Base-by-base conservation (phyloP, 1,284 basidiomycete species). In the Volvariella surrecta region DNA sequence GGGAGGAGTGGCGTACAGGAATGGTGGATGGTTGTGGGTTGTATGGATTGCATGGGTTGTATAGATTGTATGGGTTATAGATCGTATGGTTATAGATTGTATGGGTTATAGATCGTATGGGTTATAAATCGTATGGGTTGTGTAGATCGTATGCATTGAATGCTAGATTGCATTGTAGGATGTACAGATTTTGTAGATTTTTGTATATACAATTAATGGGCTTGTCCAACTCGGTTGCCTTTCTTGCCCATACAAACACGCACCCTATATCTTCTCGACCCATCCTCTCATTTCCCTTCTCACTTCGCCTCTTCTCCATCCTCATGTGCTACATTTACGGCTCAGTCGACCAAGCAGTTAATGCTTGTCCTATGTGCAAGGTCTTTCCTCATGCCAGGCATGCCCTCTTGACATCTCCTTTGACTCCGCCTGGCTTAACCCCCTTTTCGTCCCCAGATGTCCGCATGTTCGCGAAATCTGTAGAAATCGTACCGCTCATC, bases 361-460 rank as follows among this genome's bases (percentile, higher is more conserved):
- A 69, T 45, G 70, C 71, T 45, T 89, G 85, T 59, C 81, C 82
- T 3, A 87, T 89, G 83, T 89, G 85, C 73, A 83, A 77, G 65
- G 79, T 85, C 49, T 87, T 82, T 66, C 67, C 78, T 59, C 58
- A 80, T 54, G 54, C 74, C 49, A 79, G 74, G 82, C 82, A 49
- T 24, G 52, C 54, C 20, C 18, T 41, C 45, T 38, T 47, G n/a
- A n/a, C 11, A 45, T 18, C 32, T 45, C 52, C 48, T 31, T 50
- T 39, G 48, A 45, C 45, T 48, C 18, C 48, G 22, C 39, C 16
- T 42, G 6, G 6, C 32, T 47, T 51, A 22, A 51, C 45, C 32
- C 44, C 15, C 43, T 50, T 50, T 52, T 50, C 47, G 43, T 52
- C 47, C 7, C 45, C 57, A 85, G 82, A 51, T 87, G 85, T 56